Base-by-base conservation (phyloP, 169 alveolate genomes). In the Cytauxzoon felis region DNA sequence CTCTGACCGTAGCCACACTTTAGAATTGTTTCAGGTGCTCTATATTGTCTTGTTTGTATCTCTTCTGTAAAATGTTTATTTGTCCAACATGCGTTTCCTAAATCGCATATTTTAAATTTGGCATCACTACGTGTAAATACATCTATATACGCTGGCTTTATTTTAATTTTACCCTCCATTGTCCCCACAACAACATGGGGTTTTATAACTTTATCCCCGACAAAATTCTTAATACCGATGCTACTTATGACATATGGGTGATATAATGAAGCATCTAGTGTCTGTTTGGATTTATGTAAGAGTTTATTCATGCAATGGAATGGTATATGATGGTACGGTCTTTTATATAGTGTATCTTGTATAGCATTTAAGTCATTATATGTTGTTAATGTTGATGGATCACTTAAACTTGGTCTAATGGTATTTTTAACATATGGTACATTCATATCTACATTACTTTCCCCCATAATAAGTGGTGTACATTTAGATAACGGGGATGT, bases 21-120 rank as follows among this genome's bases (percentile, higher is more conserved):
- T 64, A 96, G 73, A 34, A 96, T 93, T n/a, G 95, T 98, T 81
- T 97, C 99, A 0, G 99, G 99, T 23, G 98, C 87, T 51, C 99
- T 67, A 87, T 97, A 97, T 81, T 96, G 98, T 49, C 99, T 81
- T 16, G 99, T 97, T 71, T 97, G 96, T 11, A 97, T 97, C 69
- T 95, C 97, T 13, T 94, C 94, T 29, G 98, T 87, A 76, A 95
- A 95, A 61, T 95, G 97, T 78, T 95, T 95, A 72, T 95, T 82
- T 36, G 92, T 89, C 99, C 99, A 97, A 72, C 99, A 95, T 30
- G 98, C 98, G 79, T 97, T 97, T 1, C 99, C 99, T 68, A 97
- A 87, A 88, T 97, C 99, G 58, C 96, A 95, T 6, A 97, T 94
- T 83, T 93, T 94, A 76, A 68, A 92, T 36, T 87, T 85, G 1